Conservation (phyloP, 2,329 filamentous ascomycete genomes). For the Xylaria sp. region DNA sequence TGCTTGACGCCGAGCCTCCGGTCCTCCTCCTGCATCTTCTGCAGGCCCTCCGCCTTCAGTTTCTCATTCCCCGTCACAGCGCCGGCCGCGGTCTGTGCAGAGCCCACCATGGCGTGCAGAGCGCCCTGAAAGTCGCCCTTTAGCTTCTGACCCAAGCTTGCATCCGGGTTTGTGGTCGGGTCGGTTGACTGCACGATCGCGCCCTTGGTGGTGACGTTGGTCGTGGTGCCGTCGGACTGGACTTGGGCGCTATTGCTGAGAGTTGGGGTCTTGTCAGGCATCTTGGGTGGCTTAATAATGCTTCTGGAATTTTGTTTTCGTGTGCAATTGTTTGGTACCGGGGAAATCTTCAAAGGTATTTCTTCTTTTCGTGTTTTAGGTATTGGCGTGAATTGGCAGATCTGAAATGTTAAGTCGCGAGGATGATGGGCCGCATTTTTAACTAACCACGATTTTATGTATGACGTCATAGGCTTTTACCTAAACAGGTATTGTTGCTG, state of each 20-base stretch:
- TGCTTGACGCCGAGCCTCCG: conserved; percentile 5
- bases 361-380: neutral
- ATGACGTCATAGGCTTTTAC: too few relatives aligned
- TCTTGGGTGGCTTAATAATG: neutral
- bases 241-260: conserved; percentile 3
- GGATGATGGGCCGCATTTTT: neutral
- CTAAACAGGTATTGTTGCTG: too few relatives aligned
- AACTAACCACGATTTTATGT: too few relatives aligned
- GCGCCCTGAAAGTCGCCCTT: conserved; percentile 4
- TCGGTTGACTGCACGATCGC: neutral
- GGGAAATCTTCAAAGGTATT: neutral
- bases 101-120: neutral
- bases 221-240: neutral
- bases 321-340: neutral
- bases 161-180: neutral
- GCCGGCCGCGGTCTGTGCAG: neutral
- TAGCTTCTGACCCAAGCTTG: neutral
- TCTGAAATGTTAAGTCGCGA: neutral
- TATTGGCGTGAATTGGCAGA: neutral
- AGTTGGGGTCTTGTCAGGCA: neutral
- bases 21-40: conserved; percentile 3
- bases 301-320: neutral
- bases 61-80: neutral
- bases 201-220: neutral
- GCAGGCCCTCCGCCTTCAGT: neutral